Evolutionary conservation across 768 basidiomycete genomes (phyloP).

Genomic region (Phlegmacium glaucopus): DNA sequence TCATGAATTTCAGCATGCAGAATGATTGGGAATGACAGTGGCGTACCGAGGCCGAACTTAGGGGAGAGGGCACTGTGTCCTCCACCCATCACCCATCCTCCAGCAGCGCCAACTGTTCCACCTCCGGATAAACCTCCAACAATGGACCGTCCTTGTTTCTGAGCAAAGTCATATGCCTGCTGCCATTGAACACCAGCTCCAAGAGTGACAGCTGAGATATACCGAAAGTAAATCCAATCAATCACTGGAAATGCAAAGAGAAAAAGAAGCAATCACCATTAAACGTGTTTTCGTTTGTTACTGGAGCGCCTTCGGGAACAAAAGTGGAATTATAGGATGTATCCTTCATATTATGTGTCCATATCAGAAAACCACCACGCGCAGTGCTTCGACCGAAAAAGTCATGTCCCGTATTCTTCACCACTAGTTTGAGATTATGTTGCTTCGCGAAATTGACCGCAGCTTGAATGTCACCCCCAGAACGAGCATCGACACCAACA

Average conservation of each 20-base stretch:
- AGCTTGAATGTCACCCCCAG: constrained; percentile 34
- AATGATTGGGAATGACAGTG: not conserved
- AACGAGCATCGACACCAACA: constrained; percentile 37
- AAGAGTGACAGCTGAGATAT: constrained; percentile 20
- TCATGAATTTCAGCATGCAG: not conserved
- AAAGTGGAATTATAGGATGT: constrained; percentile 25
- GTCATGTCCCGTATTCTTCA: constrained; percentile 42
- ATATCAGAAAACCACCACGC: constrained; percentile 34
- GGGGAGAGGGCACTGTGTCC: constrained; percentile 41
- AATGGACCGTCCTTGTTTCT: constrained; percentile 33
- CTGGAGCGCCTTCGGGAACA: constrained; percentile 29
- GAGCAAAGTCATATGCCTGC: constrained; percentile 36
- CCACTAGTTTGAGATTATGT: constrained; percentile 33
- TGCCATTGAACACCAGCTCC: constrained; percentile 43
- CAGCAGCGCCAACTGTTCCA: constrained; percentile 45
- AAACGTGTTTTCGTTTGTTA: constrained; percentile 7
- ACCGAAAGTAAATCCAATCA: not conserved
- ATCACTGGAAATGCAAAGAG: not conserved
- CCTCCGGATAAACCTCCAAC: constrained; percentile 40
- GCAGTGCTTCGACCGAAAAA: constrained; percentile 25
- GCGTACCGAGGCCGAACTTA: constrained; percentile 37
- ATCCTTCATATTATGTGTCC: constrained; percentile 34
- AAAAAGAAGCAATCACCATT: constrained; percentile 13
- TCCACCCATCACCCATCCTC: constrained; percentile 49
- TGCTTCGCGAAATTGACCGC: constrained; percentile 33